These are phyloP conservation scores for Rugonectria rugulosa DNA, from an alignment of 2,329 filamentous ascomycete species.

Conservation along the genomic window DNA sequence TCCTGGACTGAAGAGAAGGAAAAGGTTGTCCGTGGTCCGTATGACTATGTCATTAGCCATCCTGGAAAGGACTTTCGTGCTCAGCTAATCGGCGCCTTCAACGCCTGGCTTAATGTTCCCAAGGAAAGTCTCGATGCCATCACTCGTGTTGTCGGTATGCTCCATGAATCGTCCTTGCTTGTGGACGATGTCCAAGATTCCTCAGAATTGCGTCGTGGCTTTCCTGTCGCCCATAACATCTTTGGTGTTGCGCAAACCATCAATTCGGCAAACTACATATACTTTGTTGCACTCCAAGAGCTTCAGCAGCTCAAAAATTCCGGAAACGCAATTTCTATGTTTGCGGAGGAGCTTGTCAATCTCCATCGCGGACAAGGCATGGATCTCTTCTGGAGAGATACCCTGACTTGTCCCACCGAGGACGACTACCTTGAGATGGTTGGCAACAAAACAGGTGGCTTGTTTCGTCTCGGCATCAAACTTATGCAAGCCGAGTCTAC, in stretches of 20 bases:
- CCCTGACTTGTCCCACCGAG: constrained; percentile 81
- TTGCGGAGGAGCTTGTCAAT: constrained; percentile 83
- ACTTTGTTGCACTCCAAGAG: constrained; percentile 81
- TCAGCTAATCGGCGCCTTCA: constrained; percentile 82
- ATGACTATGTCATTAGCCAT: constrained; percentile 79
- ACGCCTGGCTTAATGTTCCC: constrained; percentile 80
- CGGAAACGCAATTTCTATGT: constrained; percentile 72
- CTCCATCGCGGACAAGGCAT: constrained; percentile 88
- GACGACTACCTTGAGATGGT: constrained; percentile 97
- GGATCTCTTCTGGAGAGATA: constrained; percentile 91
- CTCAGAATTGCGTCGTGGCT: constrained; percentile 76
- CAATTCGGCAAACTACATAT: constrained; percentile 90
- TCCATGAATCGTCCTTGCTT: constrained; percentile 83
- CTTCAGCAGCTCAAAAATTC: constrained; percentile 75
- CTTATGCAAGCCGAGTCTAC: constrained; percentile 82
- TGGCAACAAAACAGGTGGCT: constrained; percentile 85
- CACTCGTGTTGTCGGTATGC: constrained; percentile 81
- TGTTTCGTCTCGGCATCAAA: constrained; percentile 86
- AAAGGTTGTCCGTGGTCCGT: constrained; percentile 78
- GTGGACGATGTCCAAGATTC: constrained; percentile 90
- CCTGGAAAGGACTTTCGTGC: constrained; percentile 87
- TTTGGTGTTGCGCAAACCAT: constrained; percentile 89
- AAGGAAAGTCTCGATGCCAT: constrained; percentile 74
- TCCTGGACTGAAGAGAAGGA: constrained; percentile 80
- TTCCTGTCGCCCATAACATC: constrained; percentile 84